Conservation (phyloP, 345 rosid genomes). For the Eucalyptus cladocalyx region DNA sequence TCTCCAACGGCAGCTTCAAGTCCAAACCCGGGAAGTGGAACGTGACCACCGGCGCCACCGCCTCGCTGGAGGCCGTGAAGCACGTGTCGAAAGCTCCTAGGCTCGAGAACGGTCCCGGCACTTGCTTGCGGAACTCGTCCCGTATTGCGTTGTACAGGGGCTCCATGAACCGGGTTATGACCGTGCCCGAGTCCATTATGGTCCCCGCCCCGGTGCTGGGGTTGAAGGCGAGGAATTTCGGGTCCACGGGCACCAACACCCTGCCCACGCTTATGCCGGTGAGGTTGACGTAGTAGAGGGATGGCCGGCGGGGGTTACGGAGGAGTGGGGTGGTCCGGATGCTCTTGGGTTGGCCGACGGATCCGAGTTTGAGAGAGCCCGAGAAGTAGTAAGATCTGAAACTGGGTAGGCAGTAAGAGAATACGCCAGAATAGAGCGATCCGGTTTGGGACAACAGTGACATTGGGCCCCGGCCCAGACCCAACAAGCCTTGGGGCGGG, state of each 20-base stretch:
- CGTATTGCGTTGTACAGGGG: conserved; percentile 50
- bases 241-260: conserved; percentile 29
- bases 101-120: conserved; percentile 50
- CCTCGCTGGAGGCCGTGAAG: conserved; percentile 34
- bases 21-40: conserved; percentile 49
- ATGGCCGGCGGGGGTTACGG: conserved; percentile 61
- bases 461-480: conserved; percentile 76
- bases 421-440: conserved; percentile 56
- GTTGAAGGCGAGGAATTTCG: conserved; percentile 32
- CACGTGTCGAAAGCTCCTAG: conserved; percentile 89
- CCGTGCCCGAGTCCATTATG: conserved; percentile 79
- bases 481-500: conserved; percentile 79
- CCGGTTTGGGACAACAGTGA: conserved; percentile 56
- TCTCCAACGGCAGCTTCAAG: conserved; percentile 62
- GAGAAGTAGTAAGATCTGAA: conserved; percentile 75
- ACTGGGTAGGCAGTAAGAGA: conserved; percentile 83
- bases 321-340: conserved; percentile 63
- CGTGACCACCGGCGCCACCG: conserved; percentile 34
- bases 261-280: conserved; percentile 74
- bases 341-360: conserved; percentile 47
- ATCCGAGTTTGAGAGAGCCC: conserved; percentile 75
- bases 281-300: conserved; percentile 74
- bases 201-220: conserved; percentile 70
- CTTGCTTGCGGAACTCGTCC: conserved; percentile 73
- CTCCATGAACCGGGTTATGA: conserved; percentile 61